These are phyloP conservation scores for Globisporangium nunn DNA, from an alignment of 352 stramenopile species.

Conservation along the genomic window DNA sequence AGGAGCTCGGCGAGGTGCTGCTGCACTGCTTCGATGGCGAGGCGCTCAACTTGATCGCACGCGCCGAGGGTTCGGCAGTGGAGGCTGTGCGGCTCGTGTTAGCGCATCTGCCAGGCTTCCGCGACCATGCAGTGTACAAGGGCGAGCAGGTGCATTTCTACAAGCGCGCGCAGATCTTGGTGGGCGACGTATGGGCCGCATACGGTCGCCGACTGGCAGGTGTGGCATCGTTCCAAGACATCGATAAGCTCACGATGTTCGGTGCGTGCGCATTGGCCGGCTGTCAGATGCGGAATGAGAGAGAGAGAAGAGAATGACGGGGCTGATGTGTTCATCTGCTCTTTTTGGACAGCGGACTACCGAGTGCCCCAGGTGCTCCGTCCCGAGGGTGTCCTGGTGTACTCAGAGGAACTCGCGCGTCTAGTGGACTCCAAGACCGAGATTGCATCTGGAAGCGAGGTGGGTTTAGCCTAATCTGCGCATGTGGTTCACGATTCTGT, in stretches of 20 bases:
- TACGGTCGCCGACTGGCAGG: constrained; percentile 50
- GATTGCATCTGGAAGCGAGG: constrained; percentile 56
- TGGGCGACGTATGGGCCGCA: constrained; percentile 82
- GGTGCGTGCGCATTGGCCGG: constrained; percentile 21
- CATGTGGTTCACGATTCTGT: background rate
- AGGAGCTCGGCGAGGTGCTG: constrained; percentile 48
- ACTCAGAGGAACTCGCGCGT: constrained; percentile 35
- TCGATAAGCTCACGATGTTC: constrained; percentile 87
- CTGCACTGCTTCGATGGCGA: constrained; percentile 35
- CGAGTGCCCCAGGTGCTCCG: constrained; percentile 78
- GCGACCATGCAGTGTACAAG: constrained; percentile 77
- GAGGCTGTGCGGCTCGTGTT: constrained; percentile 61
- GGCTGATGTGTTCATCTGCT: background rate
- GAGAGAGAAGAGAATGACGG: background rate
- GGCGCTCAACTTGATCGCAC: constrained; percentile 45
- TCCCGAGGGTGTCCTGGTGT: constrained; percentile 61
- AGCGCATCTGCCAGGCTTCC: constrained; percentile 75
- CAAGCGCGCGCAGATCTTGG: constrained; percentile 87
- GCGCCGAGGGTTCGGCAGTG: constrained; percentile 44
- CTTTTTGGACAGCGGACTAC: constrained; percentile 61
- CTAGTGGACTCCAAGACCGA: constrained; percentile 48
- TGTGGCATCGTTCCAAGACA: constrained; percentile 68
- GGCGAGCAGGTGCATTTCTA: constrained; percentile 85
- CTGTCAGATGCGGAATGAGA: too few species aligned
- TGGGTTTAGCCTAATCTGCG: constrained; percentile 7